Evolutionary conservation across 345 rosid species (phyloP), one percentile per base, ranked within the genome.

Genomic region (Cochlearia excelsa): DNA sequence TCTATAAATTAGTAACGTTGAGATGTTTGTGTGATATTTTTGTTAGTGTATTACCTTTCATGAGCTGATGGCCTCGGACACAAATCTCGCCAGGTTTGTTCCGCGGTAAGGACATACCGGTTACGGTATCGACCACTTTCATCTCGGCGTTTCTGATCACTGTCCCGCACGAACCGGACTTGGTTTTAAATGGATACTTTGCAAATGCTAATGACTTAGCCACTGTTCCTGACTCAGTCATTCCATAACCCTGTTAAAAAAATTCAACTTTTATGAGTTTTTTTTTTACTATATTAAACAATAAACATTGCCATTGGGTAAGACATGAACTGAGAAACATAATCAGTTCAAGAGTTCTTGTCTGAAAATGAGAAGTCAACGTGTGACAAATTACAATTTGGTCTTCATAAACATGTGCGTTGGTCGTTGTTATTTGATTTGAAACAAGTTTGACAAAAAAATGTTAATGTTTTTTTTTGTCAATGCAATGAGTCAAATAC

Each of bases 151-250:
- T 92, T 60, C 98, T 78, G 0, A 86, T 78, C 4, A 88, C 93
- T 3, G 93, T 88, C 26, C 96, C 98, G 54, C 97, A 88, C 0
- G 97, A 80, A 0, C 98, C 97, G 0, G 95, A 75, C 69, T 88
- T 92, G 0, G 84, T 78, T 40, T 81, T 73, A 7, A 77, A 83
- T 0, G 95, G 89, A 9, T 82, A 68, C 57, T 86, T 92, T 0
- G 98, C 97, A 59, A 92, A 88, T 3, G 90, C 84, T 50, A 82
- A 59, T 44, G 93, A 80, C 84, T 84, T 84, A 4, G 98, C 75
- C 23, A 91, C 90, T 1, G 93, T 93, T 9, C 96, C 97, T 3
- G 97, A 89, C 76, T 92, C 97, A 0, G 98, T 92, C 98, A 88
- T 88, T 34, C 98, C 98, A 53, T 90, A 90, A 1, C 96, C 90